Conservation (phyloP, 139 green algal genomes). For the Chlamydomonas sp. region DNA sequence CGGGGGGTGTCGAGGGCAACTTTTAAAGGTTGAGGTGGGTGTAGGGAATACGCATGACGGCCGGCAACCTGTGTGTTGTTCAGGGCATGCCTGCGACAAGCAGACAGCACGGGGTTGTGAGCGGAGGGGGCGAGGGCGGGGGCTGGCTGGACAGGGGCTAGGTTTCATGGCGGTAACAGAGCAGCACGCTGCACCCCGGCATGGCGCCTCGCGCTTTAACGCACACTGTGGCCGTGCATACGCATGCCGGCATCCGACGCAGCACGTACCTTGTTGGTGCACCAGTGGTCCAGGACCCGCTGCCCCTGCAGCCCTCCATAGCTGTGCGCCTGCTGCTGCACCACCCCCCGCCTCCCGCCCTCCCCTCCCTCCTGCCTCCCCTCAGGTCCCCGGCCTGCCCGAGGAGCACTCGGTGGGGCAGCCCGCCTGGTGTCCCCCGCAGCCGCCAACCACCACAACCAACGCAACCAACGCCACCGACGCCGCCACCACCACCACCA, state of each 20-base stretch:
- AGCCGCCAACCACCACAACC: not conserved
- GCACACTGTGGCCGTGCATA: no score
- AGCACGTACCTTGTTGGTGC: no score
- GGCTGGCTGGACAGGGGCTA: not conserved
- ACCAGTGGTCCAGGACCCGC: no score
- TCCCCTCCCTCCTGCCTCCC: not conserved
- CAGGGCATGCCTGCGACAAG: not conserved
- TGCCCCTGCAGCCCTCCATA: not conserved
- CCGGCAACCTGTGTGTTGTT: not conserved
- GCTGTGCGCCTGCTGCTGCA: not conserved
- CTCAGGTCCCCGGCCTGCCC: slow-evolving; percentile 18
- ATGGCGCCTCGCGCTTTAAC: no score
- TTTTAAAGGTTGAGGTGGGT: not conserved
- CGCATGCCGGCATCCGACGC: no score
- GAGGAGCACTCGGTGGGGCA: slow-evolving; percentile 28
- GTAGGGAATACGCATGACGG: not conserved
- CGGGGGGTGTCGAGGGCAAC: not conserved
- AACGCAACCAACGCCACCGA: not conserved
- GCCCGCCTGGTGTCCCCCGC: slow-evolving; percentile 18
- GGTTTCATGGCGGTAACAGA: no score
- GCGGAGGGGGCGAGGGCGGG: not conserved
- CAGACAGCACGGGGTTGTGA: no score
- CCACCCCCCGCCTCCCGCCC: not conserved
- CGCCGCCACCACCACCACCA: not conserved
- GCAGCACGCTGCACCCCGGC: no score